Conservation (phyloP, 768 basidiomycete species). For the Boletus tylopilopsis region DNA sequence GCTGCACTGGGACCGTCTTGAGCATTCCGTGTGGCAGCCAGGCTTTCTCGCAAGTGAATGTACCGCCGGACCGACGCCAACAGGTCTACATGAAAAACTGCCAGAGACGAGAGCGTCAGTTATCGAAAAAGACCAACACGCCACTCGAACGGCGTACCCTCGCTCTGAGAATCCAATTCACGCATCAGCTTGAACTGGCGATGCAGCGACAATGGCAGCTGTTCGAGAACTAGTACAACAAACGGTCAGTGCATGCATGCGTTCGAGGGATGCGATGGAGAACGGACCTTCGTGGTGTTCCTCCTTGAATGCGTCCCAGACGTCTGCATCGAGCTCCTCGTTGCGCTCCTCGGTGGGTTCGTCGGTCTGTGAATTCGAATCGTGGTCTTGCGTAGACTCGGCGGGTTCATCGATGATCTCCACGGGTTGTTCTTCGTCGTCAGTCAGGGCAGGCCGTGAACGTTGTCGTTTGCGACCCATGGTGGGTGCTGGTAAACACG, state of each 20-base stretch:
- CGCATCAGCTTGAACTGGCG: slow-evolving; percentile 65
- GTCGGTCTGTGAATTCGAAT: neutral
- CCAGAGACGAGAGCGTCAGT: slow-evolving; percentile 5
- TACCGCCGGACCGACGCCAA: slow-evolving; percentile 48
- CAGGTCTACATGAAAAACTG: slow-evolving; percentile 41
- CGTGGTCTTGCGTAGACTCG: slow-evolving; percentile 7
- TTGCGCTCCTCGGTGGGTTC: slow-evolving; percentile 30
- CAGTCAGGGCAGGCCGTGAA: slow-evolving; percentile 35
- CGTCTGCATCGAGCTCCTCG: slow-evolving; percentile 48
- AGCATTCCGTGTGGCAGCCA: slow-evolving; percentile 16
- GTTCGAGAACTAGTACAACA: slow-evolving; percentile 57
- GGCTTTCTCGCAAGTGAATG: slow-evolving; percentile 33
- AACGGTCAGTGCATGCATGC: neutral
- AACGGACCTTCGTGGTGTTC: slow-evolving; percentile 72
- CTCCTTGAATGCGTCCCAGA: slow-evolving; percentile 75
- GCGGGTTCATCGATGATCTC: slow-evolving; percentile 12
- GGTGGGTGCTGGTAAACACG: slow-evolving; percentile 9
- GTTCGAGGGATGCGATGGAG: neutral
- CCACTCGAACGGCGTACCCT: slow-evolving; percentile 44
- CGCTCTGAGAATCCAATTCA: slow-evolving; percentile 68
- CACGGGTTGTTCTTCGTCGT: slow-evolving; percentile 25
- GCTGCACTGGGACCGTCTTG: neutral
- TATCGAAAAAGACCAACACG: neutral
- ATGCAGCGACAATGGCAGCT: slow-evolving; percentile 71
- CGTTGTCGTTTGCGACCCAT: slow-evolving; percentile 47